phyloP scores from a whole-genome alignment of 179 eudicot genomes.

The Monotropa hypopitys region DNA sequence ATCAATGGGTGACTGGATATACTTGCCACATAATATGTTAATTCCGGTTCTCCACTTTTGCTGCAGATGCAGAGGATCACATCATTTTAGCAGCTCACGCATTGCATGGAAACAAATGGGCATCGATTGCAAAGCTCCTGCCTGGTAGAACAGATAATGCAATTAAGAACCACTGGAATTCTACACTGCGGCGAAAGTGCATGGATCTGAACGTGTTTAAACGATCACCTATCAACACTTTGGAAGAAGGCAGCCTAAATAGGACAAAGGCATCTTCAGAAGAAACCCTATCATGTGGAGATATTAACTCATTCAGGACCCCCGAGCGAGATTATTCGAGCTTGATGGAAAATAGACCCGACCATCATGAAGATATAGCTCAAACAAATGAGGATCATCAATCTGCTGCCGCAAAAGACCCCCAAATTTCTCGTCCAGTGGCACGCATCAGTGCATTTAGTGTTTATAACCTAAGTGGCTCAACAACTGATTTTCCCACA shows the following conservation, averaged over 20 bases:
- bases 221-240: constrained; percentile 15
- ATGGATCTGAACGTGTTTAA: constrained; percentile 1
- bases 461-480: constrained; percentile 27
- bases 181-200: constrained; percentile 56
- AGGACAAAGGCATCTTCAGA: constrained; percentile 45
- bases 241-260: constrained; percentile 28
- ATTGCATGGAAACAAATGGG: constrained; percentile 82
- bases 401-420: constrained; percentile 16
- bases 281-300: constrained; percentile 45
- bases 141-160: constrained; percentile 87
- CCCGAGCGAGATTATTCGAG: constrained; percentile 20
- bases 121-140: constrained; percentile 59
- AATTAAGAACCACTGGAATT: constrained; percentile 89
- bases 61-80: constrained; percentile 71
- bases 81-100: constrained; percentile 56
- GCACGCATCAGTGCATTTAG: constrained; percentile 60
- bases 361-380: constrained; percentile 11
- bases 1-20: too few relatives aligned
- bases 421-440: constrained; percentile 36
- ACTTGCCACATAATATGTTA: background rate
- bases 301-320: constrained; percentile 30
- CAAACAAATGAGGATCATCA: constrained; percentile 10
- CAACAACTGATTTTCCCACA: constrained; percentile 11
- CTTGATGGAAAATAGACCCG: constrained; percentile 14
- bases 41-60: background rate